Percentiles rank a stretch among this genome's conserved stretches.
phyloP scores from a whole-genome alignment of 805 yeast species.

The Yamadazyma paraphyllophila region DNA sequence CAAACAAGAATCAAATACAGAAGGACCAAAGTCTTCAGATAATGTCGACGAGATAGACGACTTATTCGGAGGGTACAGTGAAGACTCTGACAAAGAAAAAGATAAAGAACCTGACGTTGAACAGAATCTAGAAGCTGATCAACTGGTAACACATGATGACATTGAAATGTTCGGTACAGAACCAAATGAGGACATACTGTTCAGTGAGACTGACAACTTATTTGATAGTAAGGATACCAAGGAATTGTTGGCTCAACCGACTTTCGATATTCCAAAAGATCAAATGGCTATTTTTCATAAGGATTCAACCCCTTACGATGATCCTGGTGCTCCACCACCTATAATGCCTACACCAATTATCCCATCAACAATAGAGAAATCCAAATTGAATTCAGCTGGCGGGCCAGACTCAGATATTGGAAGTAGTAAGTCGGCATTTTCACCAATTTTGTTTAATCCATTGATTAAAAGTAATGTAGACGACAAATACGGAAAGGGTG shows the following conservation, averaged over 20 bases:
- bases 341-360: slow-evolving; percentile 48
- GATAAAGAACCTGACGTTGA: neutral
- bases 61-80: slow-evolving; percentile 20
- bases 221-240: neutral
- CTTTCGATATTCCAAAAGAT: slow-evolving; percentile 54
- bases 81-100: slow-evolving; percentile 4
- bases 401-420: slow-evolving; percentile 8
- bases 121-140: neutral
- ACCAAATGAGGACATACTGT: neutral
- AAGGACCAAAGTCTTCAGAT: slow-evolving; percentile 6
- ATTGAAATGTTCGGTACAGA: neutral
- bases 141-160: neutral
- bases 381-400: neutral
- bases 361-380: slow-evolving; percentile 17
- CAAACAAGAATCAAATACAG: neutral
- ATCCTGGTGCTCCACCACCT: slow-evolving; percentile 85
- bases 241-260: neutral
- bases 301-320: slow-evolving; percentile 50
- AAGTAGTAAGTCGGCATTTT: slow-evolving; percentile 56
- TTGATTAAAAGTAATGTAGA: slow-evolving; percentile 73
- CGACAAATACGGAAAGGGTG: slow-evolving; percentile 84
- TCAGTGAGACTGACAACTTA: neutral
- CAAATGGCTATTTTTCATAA: slow-evolving; percentile 49
- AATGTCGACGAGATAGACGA: slow-evolving; percentile 28
- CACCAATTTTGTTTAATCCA: slow-evolving; percentile 82